Percentiles rank a stretch among this genome's conserved stretches.
Evolutionary conservation across 257 asterid species (phyloP).

Genomic region (Cinchona pubescens): DNA sequence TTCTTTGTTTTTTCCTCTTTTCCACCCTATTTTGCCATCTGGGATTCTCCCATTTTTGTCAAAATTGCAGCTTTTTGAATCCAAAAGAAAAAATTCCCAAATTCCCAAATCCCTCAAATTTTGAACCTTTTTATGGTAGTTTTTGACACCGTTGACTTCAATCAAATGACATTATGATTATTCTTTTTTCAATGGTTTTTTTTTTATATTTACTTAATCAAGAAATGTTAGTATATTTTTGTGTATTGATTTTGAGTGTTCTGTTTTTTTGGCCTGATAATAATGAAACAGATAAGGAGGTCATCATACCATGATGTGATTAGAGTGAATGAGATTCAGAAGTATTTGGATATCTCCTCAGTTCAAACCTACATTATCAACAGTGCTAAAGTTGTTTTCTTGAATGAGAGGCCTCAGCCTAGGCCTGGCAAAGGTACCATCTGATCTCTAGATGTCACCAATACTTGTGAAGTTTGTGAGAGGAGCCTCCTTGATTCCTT

Average conservation of each 20-base stretch:
- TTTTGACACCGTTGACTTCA: constrained; percentile 39
- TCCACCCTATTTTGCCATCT: constrained; percentile 7
- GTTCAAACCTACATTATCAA: constrained; percentile 83
- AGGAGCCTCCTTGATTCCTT: constrained; percentile 80
- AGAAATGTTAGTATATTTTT: too few relatives aligned
- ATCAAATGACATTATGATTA: constrained; percentile 12
- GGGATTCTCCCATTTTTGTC: constrained; percentile 25
- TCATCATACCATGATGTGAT: constrained; percentile 91
- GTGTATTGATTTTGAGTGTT: constrained; percentile 8
- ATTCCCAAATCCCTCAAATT: neutral
- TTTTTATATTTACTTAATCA: neutral
- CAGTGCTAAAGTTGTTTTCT: constrained; percentile 79
- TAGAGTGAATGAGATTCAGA: constrained; percentile 74
- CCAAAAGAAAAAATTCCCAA: too few relatives aligned
- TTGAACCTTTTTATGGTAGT: neutral
- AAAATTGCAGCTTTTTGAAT: neutral
- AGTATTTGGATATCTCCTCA: constrained; percentile 59
- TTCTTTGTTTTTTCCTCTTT: neutral
- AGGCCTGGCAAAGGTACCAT: constrained; percentile 91
- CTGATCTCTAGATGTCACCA: too few relatives aligned
- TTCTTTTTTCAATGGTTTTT: neutral
- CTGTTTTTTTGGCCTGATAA: neutral
- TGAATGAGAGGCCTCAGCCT: constrained; percentile 85
- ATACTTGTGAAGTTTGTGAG: constrained; percentile 75
- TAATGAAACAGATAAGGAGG: constrained; percentile 72